Base-by-base conservation (phyloP, 257 asterid species). In the Coffea eugenioides region DNA sequence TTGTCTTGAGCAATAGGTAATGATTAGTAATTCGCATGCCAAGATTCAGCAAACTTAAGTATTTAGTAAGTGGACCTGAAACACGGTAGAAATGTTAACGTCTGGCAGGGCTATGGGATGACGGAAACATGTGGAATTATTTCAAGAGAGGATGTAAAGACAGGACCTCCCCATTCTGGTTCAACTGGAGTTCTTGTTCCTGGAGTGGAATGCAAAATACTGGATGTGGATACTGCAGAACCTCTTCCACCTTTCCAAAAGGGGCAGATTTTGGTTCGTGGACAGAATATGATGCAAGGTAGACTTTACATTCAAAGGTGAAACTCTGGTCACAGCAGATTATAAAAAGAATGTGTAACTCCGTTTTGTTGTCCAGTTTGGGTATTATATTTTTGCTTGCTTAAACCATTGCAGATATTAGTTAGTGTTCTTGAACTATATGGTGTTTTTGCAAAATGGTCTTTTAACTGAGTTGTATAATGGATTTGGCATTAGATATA, bases 241-340 rank as follows among this genome's bases (percentile, higher is more conserved):
- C 86, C 85, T 65, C 87, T 84, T 25, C 83, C 90, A n/a, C 87
- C 86, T 74, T 43, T 73, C 72, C 71, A 84, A 34, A 70, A 74
- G 43, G 86, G 88, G 34, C 87, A 84, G 81, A 79, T 86, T 31
- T 83, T 81, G 84, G 75, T 88, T 48, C 78, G 86, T 5, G 90
- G 86, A 16, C 81, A 77, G 21, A 31, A 48, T 18, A 76, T 88
- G 34, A 86, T 88, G 87, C 72, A 83, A 86, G 90, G 90, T 84
- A 68, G 54, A n/a, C 49, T 12, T 49, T 45, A 46, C 21, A 43
- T 45, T 45, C 7, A 41, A 2, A 39, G 46, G 0, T 36, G 4
- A 3, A 0, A 10, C 72, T 16, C 73, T 69, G 0, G 27, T 45
- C 73, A 27, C 16, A 39, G 27, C 27, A 69, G 25, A 39, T 39